phyloP scores from a whole-genome alignment of 2,329 filamentous ascomycete species.

The Fusarium anthophilum region DNA sequence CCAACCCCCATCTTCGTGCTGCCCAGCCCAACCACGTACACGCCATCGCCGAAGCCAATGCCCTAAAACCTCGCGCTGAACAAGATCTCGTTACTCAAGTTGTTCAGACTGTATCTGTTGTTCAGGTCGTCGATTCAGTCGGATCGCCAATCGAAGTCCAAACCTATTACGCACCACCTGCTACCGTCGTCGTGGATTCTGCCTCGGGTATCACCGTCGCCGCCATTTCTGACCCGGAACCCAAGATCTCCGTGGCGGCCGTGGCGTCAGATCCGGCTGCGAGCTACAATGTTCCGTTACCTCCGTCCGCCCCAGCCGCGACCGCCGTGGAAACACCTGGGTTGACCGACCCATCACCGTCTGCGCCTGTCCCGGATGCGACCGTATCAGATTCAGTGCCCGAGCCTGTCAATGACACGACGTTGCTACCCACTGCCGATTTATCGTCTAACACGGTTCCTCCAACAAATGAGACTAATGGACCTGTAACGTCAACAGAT shows the following conservation, averaged over 20 bases:
- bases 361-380: conserved; percentile 23
- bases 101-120: conserved; percentile 64
- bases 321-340: conserved; percentile 32
- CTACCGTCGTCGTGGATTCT: conserved; percentile 51
- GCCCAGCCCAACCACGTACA: conserved; percentile 31
- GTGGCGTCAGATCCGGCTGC: conserved; percentile 35
- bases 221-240: conserved; percentile 44
- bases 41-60: conserved; percentile 30
- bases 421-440: conserved; percentile 26
- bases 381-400: conserved; percentile 26
- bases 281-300: conserved; percentile 35
- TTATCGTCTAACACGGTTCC: conserved; percentile 15
- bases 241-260: conserved; percentile 35
- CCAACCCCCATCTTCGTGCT: conserved; percentile 32
- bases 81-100: conserved; percentile 54
- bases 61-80: conserved; percentile 28
- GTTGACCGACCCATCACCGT: conserved; percentile 32
- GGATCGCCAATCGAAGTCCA: conserved; percentile 57
- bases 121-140: conserved; percentile 60
- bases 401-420: conserved; percentile 23
- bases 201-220: conserved; percentile 50
- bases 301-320: conserved; percentile 23
- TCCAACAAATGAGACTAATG: conserved; percentile 9
- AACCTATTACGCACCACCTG: conserved; percentile 53
- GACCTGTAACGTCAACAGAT: conserved; percentile 19